Evolutionary conservation across 176 grass and related monocot species (phyloP).

Genomic region (Oryza glumipatula): DNA sequence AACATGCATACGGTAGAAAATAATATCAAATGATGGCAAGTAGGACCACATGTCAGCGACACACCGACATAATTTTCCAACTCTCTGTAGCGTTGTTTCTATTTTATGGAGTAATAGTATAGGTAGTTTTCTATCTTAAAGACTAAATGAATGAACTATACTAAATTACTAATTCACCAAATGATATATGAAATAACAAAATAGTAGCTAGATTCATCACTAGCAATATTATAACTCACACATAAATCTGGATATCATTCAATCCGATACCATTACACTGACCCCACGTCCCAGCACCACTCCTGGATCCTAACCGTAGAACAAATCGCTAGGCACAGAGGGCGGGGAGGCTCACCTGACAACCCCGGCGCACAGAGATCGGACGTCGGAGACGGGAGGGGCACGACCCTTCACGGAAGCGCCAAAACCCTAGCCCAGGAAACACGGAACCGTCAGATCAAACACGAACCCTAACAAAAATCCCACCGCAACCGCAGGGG

Average conservation of each 20-base stretch:
- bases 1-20: neutral
- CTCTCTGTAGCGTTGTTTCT: neutral
- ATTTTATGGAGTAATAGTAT: neutral
- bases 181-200: neutral
- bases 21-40: neutral
- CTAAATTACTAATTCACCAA: constrained; percentile 14
- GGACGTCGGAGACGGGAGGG: neutral
- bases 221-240: no score
- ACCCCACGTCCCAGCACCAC: no score
- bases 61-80: neutral
- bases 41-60: neutral
- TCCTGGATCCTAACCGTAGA: neutral
- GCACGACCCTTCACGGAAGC: constrained; percentile 26
- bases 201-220: neutral
- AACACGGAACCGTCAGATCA: constrained; percentile 39
- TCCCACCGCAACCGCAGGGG: neutral
- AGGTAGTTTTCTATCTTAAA: neutral
- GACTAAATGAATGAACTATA: neutral
- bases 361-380: neutral
- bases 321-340: neutral
- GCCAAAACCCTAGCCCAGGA: constrained; percentile 48
- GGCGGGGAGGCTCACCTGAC: constrained; percentile 25
- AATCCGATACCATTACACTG: neutral
- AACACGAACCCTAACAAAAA: constrained; percentile 28
- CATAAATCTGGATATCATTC: neutral